Conservation (phyloP, 2,329 filamentous ascomycete genomes). For the Aspergillus chevalieri region DNA sequence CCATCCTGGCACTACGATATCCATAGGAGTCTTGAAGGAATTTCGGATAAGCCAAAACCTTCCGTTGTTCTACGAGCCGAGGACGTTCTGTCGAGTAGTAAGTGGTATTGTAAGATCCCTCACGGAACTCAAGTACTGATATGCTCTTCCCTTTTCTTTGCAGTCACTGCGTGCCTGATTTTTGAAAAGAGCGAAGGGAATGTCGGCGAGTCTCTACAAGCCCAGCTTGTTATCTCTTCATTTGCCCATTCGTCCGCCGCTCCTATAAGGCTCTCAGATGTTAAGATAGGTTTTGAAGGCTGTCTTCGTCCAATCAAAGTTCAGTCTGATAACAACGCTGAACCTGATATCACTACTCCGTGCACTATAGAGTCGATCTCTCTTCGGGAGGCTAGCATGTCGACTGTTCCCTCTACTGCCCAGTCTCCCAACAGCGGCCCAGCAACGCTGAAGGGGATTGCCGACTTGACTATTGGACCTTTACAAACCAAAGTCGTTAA, state of each 20-base stretch:
- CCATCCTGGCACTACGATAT: slow-evolving; percentile 41
- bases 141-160: slow-evolving; percentile 2
- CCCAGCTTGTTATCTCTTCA: slow-evolving; percentile 51
- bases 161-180: slow-evolving; percentile 47
- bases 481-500: slow-evolving; percentile 65
- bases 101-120: slow-evolving; percentile 15
- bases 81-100: slow-evolving; percentile 44
- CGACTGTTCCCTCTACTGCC: slow-evolving; percentile 20
- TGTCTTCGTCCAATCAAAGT: slow-evolving; percentile 39
- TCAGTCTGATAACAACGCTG: slow-evolving; percentile 25
- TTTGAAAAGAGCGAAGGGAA: slow-evolving; percentile 52
- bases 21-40: slow-evolving; percentile 39
- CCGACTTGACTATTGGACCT: slow-evolving; percentile 61
- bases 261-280: slow-evolving; percentile 43
- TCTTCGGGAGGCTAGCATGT: slow-evolving; percentile 28
- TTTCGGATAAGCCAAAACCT: slow-evolving; percentile 37
- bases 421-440: slow-evolving; percentile 30
- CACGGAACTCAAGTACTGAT: slow-evolving; percentile 9
- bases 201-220: slow-evolving; percentile 53
- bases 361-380: slow-evolving; percentile 27
- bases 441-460: slow-evolving; percentile 47
- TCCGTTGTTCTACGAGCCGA: slow-evolving; percentile 44
- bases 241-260: slow-evolving; percentile 40
- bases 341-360: slow-evolving; percentile 14
- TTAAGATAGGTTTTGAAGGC: slow-evolving; percentile 50